phyloP scores from a whole-genome alignment of 2,329 filamentous ascomycete genomes.

The Emergomyces orientalis region DNA sequence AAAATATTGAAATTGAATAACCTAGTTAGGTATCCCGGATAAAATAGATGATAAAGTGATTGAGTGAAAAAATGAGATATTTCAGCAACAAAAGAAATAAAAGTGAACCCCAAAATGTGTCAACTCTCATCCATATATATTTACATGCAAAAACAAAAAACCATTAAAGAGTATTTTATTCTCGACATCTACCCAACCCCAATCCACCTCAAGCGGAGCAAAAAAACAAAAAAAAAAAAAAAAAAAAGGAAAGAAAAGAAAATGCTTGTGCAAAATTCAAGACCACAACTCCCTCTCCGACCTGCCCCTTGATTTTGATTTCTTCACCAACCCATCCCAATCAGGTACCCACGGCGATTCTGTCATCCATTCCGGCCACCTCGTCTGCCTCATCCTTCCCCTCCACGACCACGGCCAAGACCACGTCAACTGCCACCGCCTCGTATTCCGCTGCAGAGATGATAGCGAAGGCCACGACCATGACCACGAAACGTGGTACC shows the following conservation, averaged over 20 bases:
- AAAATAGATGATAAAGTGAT: no score
- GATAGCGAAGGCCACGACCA: constrained; percentile 5
- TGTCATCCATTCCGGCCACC: constrained; percentile 14
- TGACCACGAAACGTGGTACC: constrained; percentile 3
- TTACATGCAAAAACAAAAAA: neutral
- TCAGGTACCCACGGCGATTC: constrained; percentile 3
- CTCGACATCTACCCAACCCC: neutral
- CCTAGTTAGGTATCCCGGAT: neutral
- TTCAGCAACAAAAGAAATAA: no score
- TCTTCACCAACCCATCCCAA: constrained; percentile 1
- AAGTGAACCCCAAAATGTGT: neutral
- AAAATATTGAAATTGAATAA: neutral
- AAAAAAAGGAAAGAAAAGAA: neutral
- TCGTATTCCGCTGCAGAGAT: neutral
- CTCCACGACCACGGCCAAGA: constrained; percentile 11
- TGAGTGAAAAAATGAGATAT: no score
- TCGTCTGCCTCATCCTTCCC: constrained; percentile 9
- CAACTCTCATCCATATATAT: neutral
- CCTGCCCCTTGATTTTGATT: neutral
- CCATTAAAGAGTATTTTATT: neutral
- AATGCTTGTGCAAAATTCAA: constrained; percentile 11
- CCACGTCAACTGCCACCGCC: constrained; percentile 14
- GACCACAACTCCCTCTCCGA: constrained; percentile 13
- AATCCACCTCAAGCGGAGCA: neutral
- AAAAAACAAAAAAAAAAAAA: neutral